Evolutionary conservation across 208 protist genomes (phyloP), one percentile per base, ranked within the genome.

Genomic region (Acanthamoeba triangularis): DNA sequence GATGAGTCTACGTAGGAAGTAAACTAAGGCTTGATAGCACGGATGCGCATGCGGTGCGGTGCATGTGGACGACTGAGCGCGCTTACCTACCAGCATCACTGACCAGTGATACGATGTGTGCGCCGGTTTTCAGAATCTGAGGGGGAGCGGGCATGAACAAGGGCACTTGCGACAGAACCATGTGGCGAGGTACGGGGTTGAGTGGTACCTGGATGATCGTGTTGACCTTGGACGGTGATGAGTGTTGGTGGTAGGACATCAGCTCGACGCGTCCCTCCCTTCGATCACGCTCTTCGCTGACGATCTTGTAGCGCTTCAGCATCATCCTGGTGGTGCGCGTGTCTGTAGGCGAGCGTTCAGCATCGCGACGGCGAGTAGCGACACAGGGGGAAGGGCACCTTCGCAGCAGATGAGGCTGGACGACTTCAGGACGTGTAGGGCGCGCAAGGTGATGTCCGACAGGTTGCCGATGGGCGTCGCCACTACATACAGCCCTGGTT

Each of bases 181-280:
- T 14, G 52, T 56, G 11, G 52, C 41, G 41, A 47, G 41, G 41
- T 2, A 47, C 41, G 41, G 13, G 37, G 74, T 2, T 35, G 33
- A 18, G 1, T 1, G 18, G 11, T 44, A 63, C 80, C 80, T 88
- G 80, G 4, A 88, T 63, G 25, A 88, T 88, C 13, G 49, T 44
- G 44, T 63, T 41, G 49, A 88, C 80, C 20, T 88, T 88, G 80
- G 80, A n/a, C 11, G 87, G 87, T 18, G 87, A 93, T 41, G 87
- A 93, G 41, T 93, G 87, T 23, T 74, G 87, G 37, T 93, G 87
- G 25, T 93, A 93, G 37, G 87, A 93, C 61, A 93, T 74, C 59
- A 93, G 63, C 35, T 93, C 63, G 25, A 63, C 80, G 41, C 80
- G 41, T 37, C 28, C 30, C 41, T 33, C 80, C 33, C 33, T 33